Evolutionary conservation across 1,139 yeast species (phyloP).

Genomic region (Kurtzmaniella quercitrusa): DNA sequence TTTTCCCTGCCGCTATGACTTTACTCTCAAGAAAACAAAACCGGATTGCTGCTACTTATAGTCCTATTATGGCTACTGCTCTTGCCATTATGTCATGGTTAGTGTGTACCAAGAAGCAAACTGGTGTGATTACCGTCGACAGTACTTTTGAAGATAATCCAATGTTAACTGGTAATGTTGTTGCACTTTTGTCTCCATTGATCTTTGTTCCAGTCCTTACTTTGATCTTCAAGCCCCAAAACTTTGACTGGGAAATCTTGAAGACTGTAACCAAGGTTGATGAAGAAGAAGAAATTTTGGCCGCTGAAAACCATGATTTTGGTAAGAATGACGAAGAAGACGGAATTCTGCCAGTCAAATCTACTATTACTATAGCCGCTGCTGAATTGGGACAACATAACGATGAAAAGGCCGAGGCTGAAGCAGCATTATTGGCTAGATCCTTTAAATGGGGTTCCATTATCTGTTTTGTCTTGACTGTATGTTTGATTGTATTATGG

Average conservation of each 20-base stretch:
- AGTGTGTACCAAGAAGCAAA: conserved; percentile 50
- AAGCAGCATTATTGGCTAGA: conserved; percentile 37
- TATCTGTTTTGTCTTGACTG: conserved; percentile 53
- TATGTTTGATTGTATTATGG: conserved; percentile 65
- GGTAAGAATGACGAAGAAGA: conserved; percentile 27
- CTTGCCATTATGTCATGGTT: conserved; percentile 67
- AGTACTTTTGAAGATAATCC: conserved; percentile 75
- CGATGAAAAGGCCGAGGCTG: conserved; percentile 37
- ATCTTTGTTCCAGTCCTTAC: conserved; percentile 67
- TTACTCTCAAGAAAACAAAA: conserved; percentile 68
- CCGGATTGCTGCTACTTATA: conserved; percentile 50
- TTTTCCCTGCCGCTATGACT: conserved; percentile 69
- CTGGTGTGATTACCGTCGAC: conserved; percentile 51
- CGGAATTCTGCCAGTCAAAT: conserved; percentile 34
- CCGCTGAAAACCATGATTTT: conserved; percentile 22
- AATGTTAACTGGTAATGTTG: conserved; percentile 82
- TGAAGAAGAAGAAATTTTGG: conserved; percentile 58
- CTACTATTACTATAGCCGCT: conserved; percentile 38
- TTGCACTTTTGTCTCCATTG: conserved; percentile 73
- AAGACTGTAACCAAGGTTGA: conserved; percentile 58
- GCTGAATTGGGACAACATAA: conserved; percentile 36
- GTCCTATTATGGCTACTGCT: conserved; percentile 61
- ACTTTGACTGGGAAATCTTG: conserved; percentile 68
- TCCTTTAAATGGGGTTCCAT: conserved; percentile 54
- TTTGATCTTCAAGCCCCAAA: conserved; percentile 56